Evolutionary conservation across 2,329 filamentous ascomycete genomes (phyloP).

Genomic region (Didymella pinodella): DNA sequence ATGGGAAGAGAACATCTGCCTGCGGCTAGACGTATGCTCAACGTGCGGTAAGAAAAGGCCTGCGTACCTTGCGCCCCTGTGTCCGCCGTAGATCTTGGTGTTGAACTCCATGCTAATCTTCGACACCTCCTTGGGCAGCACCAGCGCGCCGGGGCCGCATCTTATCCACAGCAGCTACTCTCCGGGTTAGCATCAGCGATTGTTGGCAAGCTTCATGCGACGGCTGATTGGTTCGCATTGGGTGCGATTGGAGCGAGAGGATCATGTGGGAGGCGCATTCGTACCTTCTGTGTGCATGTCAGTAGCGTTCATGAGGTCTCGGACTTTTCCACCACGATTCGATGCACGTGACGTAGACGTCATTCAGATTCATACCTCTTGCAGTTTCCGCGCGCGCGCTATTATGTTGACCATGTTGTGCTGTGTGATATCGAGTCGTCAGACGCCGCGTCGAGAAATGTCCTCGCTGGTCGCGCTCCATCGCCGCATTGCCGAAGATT

Average conservation of each 20-base stretch:
- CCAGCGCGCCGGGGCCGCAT: slow-evolving; percentile 81
- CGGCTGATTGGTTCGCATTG: background rate
- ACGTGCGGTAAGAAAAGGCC: slow-evolving; percentile 23
- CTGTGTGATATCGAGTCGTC: slow-evolving; percentile 4
- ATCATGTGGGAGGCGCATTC: slow-evolving; percentile 15
- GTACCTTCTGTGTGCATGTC: slow-evolving; percentile 45
- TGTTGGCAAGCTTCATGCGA: background rate
- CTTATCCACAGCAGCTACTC: slow-evolving; percentile 75
- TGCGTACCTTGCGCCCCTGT: slow-evolving; percentile 74
- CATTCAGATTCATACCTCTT: slow-evolving; percentile 63
- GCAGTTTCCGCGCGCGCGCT: slow-evolving; percentile 77
- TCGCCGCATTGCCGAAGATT: slow-evolving; percentile 15
- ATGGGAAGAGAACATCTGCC: slow-evolving; percentile 24
- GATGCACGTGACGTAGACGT: too few species aligned
- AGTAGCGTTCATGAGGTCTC: slow-evolving; percentile 22
- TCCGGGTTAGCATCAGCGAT: slow-evolving; percentile 8
- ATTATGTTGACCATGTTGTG: slow-evolving; percentile 63
- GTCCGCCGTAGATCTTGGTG: slow-evolving; percentile 67
- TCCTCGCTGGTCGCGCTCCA: slow-evolving; percentile 12
- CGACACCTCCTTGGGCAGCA: slow-evolving; percentile 78
- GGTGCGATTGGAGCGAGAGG: background rate
- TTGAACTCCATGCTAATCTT: slow-evolving; percentile 79
- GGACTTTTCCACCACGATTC: background rate
- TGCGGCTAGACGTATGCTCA: background rate
- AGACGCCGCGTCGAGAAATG: slow-evolving; percentile 13